Base-by-base conservation (phyloP, 306 rosid species). In the Vachellia pachyceras region DNA sequence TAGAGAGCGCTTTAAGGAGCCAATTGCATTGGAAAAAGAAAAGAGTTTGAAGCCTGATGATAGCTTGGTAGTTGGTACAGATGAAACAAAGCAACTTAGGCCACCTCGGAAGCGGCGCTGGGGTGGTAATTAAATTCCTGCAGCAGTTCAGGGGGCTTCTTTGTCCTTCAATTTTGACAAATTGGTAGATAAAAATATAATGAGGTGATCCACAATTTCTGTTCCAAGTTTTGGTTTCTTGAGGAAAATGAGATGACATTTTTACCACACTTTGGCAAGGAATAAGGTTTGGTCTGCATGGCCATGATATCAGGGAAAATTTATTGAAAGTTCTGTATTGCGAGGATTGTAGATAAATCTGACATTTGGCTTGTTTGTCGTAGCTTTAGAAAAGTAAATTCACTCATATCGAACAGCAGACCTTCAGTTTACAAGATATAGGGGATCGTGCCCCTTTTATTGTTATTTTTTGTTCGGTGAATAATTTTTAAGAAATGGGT, bases 1-100 rank as follows among this genome's bases (percentile, higher is more conserved):
- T 4, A 79, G 91, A 86, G 94, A 92, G 76, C 94, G 97, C 76
- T 92, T 92, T 83, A 90, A 86, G 90, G 90, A 84, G 83, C 85
- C 93, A 6, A 86, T 89, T 73, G 7, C 86, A 39, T 7, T 83
- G 68, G 86, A 79, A 76, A 87, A 80, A 36, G 92, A 86, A 55
- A 79, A 82, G 77, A 78, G 74, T 76, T 70, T 71, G 77, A 76
- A 65, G 84, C 83, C 78, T 69, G 75, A 79, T 65, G 58, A 65
- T 78, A 91, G 80, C 80, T 66, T 78, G 50, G 46, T 14, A 39
- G 66, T 86, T 69, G 84, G 80, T 25, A 67, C 78, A 35, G 76
- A 75, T 63, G 87, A 87, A 50, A 76, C 63, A 6, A 84, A 81
- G 85, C 93, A 82, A 61, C 85, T 78, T 6, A 90, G 94, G 80